phyloP scores from a whole-genome alignment of 169 alveolate genomes.

The Plasmodium vivax region DNA sequence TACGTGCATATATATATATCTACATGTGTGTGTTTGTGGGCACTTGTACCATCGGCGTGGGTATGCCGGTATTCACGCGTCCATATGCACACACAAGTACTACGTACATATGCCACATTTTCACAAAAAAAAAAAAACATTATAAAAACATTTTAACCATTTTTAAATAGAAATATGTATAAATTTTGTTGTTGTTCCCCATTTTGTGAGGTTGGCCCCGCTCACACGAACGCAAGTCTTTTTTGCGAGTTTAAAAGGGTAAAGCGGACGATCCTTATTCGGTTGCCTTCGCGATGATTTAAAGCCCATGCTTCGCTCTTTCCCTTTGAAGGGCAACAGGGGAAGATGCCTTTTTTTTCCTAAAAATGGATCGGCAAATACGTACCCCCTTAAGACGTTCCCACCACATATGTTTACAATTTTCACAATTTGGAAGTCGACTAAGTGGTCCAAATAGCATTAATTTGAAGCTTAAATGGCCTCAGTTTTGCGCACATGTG shows the following conservation, averaged over 20 bases:
- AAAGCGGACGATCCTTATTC: background rate
- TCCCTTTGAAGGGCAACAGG: background rate
- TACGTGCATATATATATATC: background rate
- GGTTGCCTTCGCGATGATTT: background rate
- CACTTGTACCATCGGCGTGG: background rate
- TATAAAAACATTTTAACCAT: background rate
- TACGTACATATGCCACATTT: background rate
- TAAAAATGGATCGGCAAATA: background rate
- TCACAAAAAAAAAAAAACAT: background rate
- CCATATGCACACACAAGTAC: background rate
- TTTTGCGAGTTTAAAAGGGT: background rate
- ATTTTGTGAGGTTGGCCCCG: background rate
- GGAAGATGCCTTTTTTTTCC: background rate
- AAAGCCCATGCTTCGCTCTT: background rate
- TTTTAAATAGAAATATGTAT: background rate
- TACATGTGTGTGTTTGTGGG: slow-evolving; percentile 4
- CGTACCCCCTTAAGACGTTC: background rate
- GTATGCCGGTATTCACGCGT: background rate
- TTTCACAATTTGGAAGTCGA: background rate
- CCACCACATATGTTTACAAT: background rate
- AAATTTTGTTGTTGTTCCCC: background rate
- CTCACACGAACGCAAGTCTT: background rate
- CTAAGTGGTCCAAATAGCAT: background rate
- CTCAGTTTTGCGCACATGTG: background rate
- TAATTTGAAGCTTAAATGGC: background rate